Evolutionary conservation across 1,284 basidiomycete species (phyloP).

Genomic region (Ceratobasidium sp.): DNA sequence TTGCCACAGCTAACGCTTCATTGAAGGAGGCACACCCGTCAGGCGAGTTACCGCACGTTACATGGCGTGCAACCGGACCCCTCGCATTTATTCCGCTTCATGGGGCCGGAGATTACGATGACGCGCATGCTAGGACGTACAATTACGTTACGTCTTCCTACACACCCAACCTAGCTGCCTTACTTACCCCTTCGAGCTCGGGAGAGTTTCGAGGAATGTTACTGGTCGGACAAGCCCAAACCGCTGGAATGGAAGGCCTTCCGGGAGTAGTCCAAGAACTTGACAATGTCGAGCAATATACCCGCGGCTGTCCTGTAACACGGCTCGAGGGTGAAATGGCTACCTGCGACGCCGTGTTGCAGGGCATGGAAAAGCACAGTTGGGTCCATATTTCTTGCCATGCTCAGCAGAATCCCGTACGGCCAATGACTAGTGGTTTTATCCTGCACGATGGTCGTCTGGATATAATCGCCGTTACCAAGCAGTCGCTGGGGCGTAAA

Average conservation of each 20-base stretch:
- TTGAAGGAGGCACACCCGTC: neutral
- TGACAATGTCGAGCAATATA: neutral
- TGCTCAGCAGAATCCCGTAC: neutral
- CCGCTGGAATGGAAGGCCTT: neutral
- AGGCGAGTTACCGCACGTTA: neutral
- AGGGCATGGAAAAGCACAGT: neutral
- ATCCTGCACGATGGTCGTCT: neutral
- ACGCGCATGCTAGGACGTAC: neutral
- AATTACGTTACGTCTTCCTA: neutral
- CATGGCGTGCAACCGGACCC: neutral
- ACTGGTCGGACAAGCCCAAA: neutral
- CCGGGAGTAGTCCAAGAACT: neutral
- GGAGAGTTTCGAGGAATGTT: neutral
- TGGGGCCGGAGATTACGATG: neutral
- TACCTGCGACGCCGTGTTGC: neutral
- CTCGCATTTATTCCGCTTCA: constrained; percentile 1
- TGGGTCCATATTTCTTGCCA: constrained; percentile 21
- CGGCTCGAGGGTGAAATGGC: neutral
- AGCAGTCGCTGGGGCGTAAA: neutral
- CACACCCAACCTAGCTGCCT: neutral
- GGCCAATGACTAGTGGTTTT: neutral
- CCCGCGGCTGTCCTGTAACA: neutral
- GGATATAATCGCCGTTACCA: neutral
- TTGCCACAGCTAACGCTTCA: neutral
- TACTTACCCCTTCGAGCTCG: neutral